phyloP scores from a whole-genome alignment of 805 yeast genomes.

The Myxozyma vanderwaltii region DNA sequence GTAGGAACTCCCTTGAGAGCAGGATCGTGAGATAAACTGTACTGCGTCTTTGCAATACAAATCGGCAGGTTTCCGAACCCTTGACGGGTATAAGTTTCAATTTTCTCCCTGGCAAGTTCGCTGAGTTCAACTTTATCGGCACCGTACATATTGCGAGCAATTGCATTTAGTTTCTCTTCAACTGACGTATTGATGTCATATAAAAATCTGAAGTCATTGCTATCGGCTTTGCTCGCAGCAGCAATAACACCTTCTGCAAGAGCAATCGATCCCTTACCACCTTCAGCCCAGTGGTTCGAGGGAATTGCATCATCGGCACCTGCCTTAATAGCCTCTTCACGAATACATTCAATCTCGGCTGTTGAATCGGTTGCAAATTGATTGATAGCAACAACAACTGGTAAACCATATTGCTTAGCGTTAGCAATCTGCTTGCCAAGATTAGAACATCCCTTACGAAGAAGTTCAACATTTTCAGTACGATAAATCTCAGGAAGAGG shows the following conservation, averaged over 20 bases:
- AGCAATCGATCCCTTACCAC: slow-evolving; percentile 85
- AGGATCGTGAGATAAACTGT: slow-evolving; percentile 93
- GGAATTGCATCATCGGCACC: slow-evolving; percentile 92
- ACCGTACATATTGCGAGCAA: slow-evolving; percentile 89
- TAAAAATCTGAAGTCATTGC: slow-evolving; percentile 59
- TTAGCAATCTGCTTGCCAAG: slow-evolving; percentile 87
- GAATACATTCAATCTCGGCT: slow-evolving; percentile 77
- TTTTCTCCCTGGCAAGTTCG: slow-evolving; percentile 77
- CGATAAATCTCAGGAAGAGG: slow-evolving; percentile 79
- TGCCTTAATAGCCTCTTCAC: slow-evolving; percentile 75
- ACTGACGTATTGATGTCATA: slow-evolving; percentile 70
- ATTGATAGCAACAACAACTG: slow-evolving; percentile 94
- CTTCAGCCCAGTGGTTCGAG: slow-evolving; percentile 92
- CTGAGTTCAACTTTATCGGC: slow-evolving; percentile 82
- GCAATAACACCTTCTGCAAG: slow-evolving; percentile 81
- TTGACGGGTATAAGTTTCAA: slow-evolving; percentile 77
- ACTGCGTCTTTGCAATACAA: slow-evolving; percentile 97
- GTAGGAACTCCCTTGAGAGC: slow-evolving; percentile 91
- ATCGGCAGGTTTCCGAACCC: slow-evolving; percentile 91
- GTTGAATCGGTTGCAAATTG: slow-evolving; percentile 78
- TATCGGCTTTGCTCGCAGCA: slow-evolving; percentile 52
- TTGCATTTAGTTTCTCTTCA: slow-evolving; percentile 74
- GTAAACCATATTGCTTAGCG: slow-evolving; percentile 80
- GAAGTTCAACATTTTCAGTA: slow-evolving; percentile 75
- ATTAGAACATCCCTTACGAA: slow-evolving; percentile 80